A percentile compares a stretch with the other conserved stretches of the same genome.
phyloP scores from a whole-genome alignment of 78 protist species.

The Dictyostelium firmibasis region DNA sequence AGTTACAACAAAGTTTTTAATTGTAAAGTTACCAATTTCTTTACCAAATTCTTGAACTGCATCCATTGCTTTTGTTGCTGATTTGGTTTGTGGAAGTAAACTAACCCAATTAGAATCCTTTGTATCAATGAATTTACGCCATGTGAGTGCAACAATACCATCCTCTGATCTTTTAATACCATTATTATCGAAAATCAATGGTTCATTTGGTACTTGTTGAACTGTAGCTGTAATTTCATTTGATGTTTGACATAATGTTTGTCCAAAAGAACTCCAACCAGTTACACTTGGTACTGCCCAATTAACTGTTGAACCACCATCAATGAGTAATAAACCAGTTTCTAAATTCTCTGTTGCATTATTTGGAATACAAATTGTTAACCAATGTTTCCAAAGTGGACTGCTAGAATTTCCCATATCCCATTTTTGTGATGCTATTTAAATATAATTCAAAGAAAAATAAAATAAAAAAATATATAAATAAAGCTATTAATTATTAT shows the following conservation, averaged over 20 bases:
- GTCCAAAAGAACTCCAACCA: neutral
- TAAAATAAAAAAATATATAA: neutral
- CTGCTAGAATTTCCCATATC: neutral
- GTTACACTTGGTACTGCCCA: neutral
- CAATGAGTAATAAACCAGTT: neutral
- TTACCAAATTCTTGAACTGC: conserved; percentile 40
- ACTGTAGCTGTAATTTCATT: neutral
- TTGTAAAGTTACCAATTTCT: neutral
- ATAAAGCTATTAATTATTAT: too few relatives aligned
- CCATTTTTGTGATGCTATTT: neutral
- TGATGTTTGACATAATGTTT: neutral
- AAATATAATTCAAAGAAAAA: neutral
- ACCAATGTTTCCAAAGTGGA: conserved; percentile 22
- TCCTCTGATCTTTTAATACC: conserved; percentile 4
- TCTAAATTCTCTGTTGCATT: neutral
- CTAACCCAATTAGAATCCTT: conserved; percentile 26
- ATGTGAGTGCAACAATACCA: conserved; percentile 46
- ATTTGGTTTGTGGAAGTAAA: conserved; percentile 11
- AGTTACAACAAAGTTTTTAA: conserved; percentile 51
- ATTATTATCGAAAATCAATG: conserved; percentile 18
- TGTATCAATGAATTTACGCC: conserved; percentile 26
- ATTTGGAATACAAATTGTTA: neutral
- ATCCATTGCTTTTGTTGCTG: conserved; percentile 51
- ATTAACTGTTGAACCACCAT: neutral
- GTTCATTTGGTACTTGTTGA: conserved; percentile 35